Conservation (phyloP, 176 grass and related monocot genomes). For the Puya raimondii region DNA sequence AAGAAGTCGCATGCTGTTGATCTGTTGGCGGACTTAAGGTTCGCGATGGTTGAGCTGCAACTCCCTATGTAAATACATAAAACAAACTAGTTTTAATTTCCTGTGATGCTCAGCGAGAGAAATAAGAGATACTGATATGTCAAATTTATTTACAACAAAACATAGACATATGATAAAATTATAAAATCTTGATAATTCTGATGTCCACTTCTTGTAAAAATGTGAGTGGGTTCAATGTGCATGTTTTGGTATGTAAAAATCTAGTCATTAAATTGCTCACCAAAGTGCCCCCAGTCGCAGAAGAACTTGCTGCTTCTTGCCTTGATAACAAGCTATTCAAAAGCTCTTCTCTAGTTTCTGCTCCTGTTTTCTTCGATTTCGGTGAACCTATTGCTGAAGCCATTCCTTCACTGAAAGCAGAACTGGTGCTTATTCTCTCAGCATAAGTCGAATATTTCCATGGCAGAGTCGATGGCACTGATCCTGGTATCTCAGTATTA, state of each 20-base stretch:
- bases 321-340: constrained; percentile 50
- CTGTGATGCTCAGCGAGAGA: no score
- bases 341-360: constrained; percentile 88
- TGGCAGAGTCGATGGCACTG: constrained; percentile 23
- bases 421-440: constrained; percentile 61
- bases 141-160: not conserved
- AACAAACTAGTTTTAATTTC: not conserved
- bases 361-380: constrained; percentile 88
- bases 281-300: constrained; percentile 31
- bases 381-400: constrained; percentile 64
- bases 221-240: not conserved
- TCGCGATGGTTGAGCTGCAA: constrained; percentile 29
- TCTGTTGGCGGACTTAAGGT: constrained; percentile 33
- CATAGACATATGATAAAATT: no score
- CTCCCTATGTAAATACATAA: constrained; percentile 45
- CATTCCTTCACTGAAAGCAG: constrained; percentile 83
- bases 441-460: constrained; percentile 52
- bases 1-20: constrained; percentile 54
- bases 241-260: constrained; percentile 11
- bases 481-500: constrained; percentile 38
- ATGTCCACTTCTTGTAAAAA: not conserved
- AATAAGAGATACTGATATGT: not conserved
- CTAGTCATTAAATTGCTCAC: constrained; percentile 52
- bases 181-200: no score
- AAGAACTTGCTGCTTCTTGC: constrained; percentile 43